Evolutionary conservation across 176 grass and related monocot genomes (phyloP).

Genomic region (bread wheat (Triticum aestivum)): IWGSC_CS_RefSeq_v2.1 NC_057801.1:237559196-237559695

Average conservation of each 20-base stretch:
- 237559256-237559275: neutral
- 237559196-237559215: too few relatives aligned
- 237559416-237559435: neutral
- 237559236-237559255: neutral
- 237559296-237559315: too few relatives aligned
- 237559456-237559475: neutral
- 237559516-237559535: too few relatives aligned
- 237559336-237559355: too few relatives aligned
- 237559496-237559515: neutral
- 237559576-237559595: neutral
- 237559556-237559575: neutral
- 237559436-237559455: constrained; percentile 8
- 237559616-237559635: neutral
- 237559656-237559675: neutral
- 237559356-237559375: too few relatives aligned
- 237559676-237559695: neutral
- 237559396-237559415: neutral
- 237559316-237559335: too few relatives aligned
- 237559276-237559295: neutral
- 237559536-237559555: too few relatives aligned
- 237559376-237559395: neutral
- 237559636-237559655: neutral
- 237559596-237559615: neutral
- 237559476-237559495: neutral
- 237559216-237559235: too few relatives aligned